phyloP scores from a whole-genome alignment of 805 yeast species.

The Monosporozyma siamensis region DNA sequence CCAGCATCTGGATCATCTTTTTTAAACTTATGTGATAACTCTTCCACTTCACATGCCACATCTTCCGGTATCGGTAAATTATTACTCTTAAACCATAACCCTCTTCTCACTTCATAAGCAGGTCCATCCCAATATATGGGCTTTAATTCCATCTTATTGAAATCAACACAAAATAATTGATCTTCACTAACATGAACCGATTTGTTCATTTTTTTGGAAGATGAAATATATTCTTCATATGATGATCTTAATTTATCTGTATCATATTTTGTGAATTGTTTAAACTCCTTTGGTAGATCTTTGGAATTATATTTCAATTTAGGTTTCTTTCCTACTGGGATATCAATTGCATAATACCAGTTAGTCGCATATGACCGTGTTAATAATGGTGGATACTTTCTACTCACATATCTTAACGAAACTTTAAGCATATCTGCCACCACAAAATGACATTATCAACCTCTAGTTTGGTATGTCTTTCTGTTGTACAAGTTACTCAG shows the following conservation, averaged over 20 bases:
- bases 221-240: constrained; percentile 19
- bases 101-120: constrained; percentile 69
- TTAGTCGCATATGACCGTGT: not conserved
- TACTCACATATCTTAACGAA: no score
- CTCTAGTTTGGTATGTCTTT: no score
- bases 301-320: constrained; percentile 45
- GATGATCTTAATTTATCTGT: constrained; percentile 49
- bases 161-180: constrained; percentile 61
- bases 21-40: constrained; percentile 1
- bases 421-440: no score
- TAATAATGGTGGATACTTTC: not conserved
- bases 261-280: constrained; percentile 60
- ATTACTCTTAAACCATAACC: constrained; percentile 66
- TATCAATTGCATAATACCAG: constrained; percentile 83
- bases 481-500: no score
- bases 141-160: constrained; percentile 41
- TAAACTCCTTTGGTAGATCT: constrained; percentile 47
- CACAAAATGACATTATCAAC: no score
- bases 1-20: not conserved
- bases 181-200: constrained; percentile 68
- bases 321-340: constrained; percentile 60
- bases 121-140: constrained; percentile 92
- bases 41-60: constrained; percentile 52
- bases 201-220: constrained; percentile 11
- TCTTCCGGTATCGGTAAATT: constrained; percentile 45